Evolutionary conservation across 2,329 filamentous ascomycete species (phyloP), one percentile per base, ranked within the genome.

Genomic region (Penicillium sp.): DNA sequence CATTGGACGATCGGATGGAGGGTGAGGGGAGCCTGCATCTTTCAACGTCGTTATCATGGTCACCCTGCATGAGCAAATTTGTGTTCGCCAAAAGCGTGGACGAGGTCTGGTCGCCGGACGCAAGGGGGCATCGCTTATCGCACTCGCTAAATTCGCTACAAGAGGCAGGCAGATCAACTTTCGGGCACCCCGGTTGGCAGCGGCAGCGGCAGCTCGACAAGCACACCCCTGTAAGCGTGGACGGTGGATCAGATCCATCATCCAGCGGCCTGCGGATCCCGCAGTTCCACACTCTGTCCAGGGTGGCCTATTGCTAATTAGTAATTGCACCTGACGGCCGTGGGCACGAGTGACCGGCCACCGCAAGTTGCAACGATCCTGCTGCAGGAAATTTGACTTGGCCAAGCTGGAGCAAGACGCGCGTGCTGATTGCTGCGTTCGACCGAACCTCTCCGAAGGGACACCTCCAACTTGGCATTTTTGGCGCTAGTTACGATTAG

Each of bases 81-180:
- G 30, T 35, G 17, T 51, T 56, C 50, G 47, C 49, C 46, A 21
- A 62, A 59, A 64, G 62, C 62, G 62, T 64, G 62, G 62, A 56
- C 21, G 54, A 50, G 50, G 50, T 38, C 23, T 54, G 49, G 50
- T 47, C 19, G 26, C 13, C 23, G 35, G 47, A 64, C 53, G 62
- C 62, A 62, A 64, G 62, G 62, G 62, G 38, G 35, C 9, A 15
- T 41, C 35, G 13, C 35, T 15, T 41, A 5, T 41, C 35, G 11
- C 35, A 41, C 35, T 41, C 35, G 35, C 35, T 41, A 13, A 11
- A 41, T 41, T 41, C 35, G 35, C 35, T 13, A 13, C 21, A 31
- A 55, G 31, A 51, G 45, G 31, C 19, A 58, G 47, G 21, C 19
- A 48, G 54, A 58, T 51, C 41, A 44, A 15, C 58, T 48, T 44